Evolutionary conservation across 805 yeast species (phyloP), one percentile per base, ranked within the genome.

Genomic region (Myxozyma neglecta): DNA sequence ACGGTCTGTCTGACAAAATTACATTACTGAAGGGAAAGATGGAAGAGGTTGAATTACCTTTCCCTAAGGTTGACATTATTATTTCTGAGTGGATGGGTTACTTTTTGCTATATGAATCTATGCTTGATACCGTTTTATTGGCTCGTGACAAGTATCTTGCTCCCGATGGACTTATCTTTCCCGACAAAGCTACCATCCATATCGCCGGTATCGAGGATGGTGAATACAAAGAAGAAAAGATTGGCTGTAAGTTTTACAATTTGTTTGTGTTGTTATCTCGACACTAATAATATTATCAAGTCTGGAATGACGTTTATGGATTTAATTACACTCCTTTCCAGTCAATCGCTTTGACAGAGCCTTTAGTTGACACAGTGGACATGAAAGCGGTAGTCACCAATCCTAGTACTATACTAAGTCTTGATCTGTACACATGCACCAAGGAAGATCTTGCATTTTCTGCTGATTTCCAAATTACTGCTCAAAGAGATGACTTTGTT

Each of bases 31-130:
- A 88, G 76, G 99, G 99, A 52, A 96, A 96, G 73, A 81, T 94
- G 77, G 99, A 94, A 78, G 99, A 94, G 71, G 90, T 96, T 60
- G 72, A 67, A 54, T 79, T 94, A 69, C 98, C 98, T 47, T 92
- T 82, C 68, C 85, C 85, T 61, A 80, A 88, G 73, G 99, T 94
- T 57, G 99, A 94, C 74, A 94, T 94, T 69, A 94, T 94, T 69
- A 87, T 94, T 65, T 86, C 94, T 67, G 99, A 94, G 77, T 94
- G 99, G 99, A 94, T 94, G 99, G 99, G 99, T n/a, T 94, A 94
- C 76, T 94, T 94, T 73, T 77, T 96, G 69, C 80, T 96, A 60
- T 94, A 93, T 75, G 99, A 94, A 81, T 89, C 97, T 65, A 94
- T 94, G 99, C 82, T 94, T 75, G 98, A 94, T 76, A 90, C 98